Percentiles rank a stretch among this genome's conserved stretches.
Evolutionary conservation across 352 stramenopile genomes (phyloP).

Genomic region (Lagenidium giganteum): DNA sequence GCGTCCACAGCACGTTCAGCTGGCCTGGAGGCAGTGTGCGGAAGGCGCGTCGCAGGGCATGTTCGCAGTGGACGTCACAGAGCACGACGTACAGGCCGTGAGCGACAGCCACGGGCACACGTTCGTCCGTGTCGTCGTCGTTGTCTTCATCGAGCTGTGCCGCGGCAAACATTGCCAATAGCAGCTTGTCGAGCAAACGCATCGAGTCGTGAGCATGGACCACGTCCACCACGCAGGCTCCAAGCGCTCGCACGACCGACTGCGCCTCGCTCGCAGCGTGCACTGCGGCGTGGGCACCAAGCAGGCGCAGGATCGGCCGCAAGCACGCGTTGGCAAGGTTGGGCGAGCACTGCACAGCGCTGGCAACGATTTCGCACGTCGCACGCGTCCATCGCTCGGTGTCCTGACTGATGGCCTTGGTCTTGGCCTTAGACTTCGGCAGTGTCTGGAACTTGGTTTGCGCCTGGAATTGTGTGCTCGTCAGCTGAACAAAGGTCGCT

Average conservation of each 20-base stretch:
- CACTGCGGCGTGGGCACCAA: too few relatives aligned
- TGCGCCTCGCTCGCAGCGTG: conserved; percentile 16
- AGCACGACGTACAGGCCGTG: conserved; percentile 47
- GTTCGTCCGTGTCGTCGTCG: neutral
- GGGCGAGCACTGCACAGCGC: conserved; percentile 46
- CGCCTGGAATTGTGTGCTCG: too few relatives aligned
- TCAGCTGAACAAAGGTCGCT: conserved; percentile 34
- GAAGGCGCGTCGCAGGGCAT: conserved; percentile 40
- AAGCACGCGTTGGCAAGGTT: conserved; percentile 55
- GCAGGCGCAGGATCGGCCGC: conserved; percentile 42
- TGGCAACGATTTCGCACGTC: conserved; percentile 41
- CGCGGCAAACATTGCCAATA: conserved; percentile 32
- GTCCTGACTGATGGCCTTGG: conserved; percentile 16
- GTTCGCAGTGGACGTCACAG: conserved; percentile 24
- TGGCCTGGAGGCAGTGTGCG: conserved; percentile 49
- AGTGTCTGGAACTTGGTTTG: too few relatives aligned
- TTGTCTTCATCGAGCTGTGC: conserved; percentile 11
- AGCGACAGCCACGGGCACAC: too few relatives aligned
- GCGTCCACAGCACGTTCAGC: conserved; percentile 49
- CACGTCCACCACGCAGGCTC: conserved; percentile 44
- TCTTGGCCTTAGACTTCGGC: neutral
- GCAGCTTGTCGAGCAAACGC: conserved; percentile 51
- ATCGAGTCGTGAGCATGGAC: conserved; percentile 66
- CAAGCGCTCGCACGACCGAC: too few relatives aligned
- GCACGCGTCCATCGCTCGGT: too few relatives aligned